Percentiles rank a stretch among this genome's conserved stretches.
These are phyloP conservation scores for Wallacemonas sp. DNA, from an alignment of 208 protist species.

Conservation along the genomic window DNA sequence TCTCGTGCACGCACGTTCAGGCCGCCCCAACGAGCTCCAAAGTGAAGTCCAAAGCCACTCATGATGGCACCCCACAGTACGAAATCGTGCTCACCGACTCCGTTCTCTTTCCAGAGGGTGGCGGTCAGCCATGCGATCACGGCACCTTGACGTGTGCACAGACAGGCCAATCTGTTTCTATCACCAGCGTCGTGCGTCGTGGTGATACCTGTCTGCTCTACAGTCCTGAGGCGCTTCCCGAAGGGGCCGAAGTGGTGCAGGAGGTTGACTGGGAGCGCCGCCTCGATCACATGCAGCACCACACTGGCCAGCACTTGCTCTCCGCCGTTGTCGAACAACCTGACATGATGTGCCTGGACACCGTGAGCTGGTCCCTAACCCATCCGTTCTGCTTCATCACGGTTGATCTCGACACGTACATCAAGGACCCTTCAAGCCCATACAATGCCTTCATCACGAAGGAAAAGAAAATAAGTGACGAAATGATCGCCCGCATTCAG, in stretches of 20 bases:
- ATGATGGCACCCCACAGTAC: constrained; percentile 24
- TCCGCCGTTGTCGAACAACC: constrained; percentile 61
- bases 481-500: constrained; percentile 57
- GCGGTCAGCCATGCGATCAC: constrained; percentile 87
- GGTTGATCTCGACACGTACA: constrained; percentile 43
- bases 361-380: constrained; percentile 81
- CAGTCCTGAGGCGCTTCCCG: constrained; percentile 29
- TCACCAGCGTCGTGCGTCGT: constrained; percentile 44
- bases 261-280: constrained; percentile 78
- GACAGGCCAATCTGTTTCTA: constrained; percentile 9
- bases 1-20: constrained; percentile 49
- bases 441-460: constrained; percentile 31
- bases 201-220: constrained; percentile 67
- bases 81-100: constrained; percentile 77
- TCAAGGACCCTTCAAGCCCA: constrained; percentile 19
- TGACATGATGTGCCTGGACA: constrained; percentile 57
- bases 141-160: constrained; percentile 36
- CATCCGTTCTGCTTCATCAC: constrained; percentile 75
- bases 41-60: constrained; percentile 17
- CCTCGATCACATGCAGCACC: constrained; percentile 93
- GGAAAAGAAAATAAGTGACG: constrained; percentile 51
- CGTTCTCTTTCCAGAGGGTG: constrained; percentile 88
- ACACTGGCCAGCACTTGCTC: constrained; percentile 91
- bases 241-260: constrained; percentile 55
- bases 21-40: constrained; percentile 28